phyloP scores from a whole-genome alignment of 768 basidiomycete genomes.

The Termitomyces bulborhizus region DNA sequence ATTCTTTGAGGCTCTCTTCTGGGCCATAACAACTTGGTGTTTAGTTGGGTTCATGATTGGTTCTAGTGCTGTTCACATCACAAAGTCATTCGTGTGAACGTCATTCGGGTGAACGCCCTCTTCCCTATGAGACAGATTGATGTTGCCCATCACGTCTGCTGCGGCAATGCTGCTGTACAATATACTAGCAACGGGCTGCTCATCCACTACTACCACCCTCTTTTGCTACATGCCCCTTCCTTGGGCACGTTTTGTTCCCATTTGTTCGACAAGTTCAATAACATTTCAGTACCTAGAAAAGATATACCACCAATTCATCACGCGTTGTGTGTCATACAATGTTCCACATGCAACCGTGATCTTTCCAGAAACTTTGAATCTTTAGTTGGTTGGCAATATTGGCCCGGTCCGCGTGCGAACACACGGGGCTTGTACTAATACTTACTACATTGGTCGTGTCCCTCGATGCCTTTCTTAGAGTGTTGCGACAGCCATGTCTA shows the following conservation, averaged over 20 bases:
- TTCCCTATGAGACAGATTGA: neutral
- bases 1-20: slow-evolving; percentile 20
- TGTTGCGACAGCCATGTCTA: too few species aligned
- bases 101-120: neutral
- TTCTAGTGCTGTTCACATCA: slow-evolving; percentile 1
- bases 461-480: too few species aligned
- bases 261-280: neutral
- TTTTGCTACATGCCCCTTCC: neutral
- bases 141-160: neutral
- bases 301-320: neutral
- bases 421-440: too few species aligned
- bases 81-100: neutral
- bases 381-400: too few species aligned
- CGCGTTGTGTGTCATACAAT: too few species aligned
- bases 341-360: too few species aligned
- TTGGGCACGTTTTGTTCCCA: neutral
- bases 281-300: neutral
- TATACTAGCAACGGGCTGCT: neutral
- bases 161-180: neutral
- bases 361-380: too few species aligned
- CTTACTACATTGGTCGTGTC: too few species aligned
- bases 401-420: too few species aligned
- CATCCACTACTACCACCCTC: too few species aligned
- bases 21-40: slow-evolving; percentile 11
- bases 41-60: slow-evolving; percentile 21